phyloP scores from a whole-genome alignment of 73 alveolate species.

The Blepharisma stoltei region DNA sequence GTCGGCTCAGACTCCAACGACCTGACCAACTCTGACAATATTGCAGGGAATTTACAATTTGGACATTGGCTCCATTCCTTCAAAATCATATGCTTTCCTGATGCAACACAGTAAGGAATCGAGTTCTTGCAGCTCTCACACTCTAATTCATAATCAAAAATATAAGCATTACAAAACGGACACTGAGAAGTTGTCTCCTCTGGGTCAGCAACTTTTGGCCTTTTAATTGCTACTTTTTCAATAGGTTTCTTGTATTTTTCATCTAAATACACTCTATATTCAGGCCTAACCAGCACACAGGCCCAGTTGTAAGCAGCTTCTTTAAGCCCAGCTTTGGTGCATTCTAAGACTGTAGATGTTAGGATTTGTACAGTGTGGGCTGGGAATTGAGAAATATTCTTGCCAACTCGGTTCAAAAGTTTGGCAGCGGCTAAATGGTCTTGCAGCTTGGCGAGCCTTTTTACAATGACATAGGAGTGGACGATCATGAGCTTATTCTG shows the following conservation, averaged over 20 bases:
- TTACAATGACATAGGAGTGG: slow-evolving; percentile 91
- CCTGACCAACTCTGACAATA: not conserved
- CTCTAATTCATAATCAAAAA: slow-evolving; percentile 84
- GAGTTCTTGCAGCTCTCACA: slow-evolving; percentile 92
- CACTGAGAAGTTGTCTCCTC: slow-evolving; percentile 86
- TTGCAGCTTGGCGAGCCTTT: slow-evolving; percentile 81
- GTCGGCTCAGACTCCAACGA: not conserved
- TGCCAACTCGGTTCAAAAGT: slow-evolving; percentile 90
- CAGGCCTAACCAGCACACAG: slow-evolving; percentile 94
- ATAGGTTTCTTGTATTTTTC: slow-evolving; percentile 86
- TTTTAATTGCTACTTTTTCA: slow-evolving; percentile 90
- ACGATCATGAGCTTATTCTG: slow-evolving; percentile 88
- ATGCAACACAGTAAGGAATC: slow-evolving; percentile 96
- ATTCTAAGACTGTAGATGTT: slow-evolving; percentile 98
- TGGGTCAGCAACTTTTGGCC: slow-evolving; percentile 91
- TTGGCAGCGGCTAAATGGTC: slow-evolving; percentile 94
- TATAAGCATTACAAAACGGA: slow-evolving; percentile 92
- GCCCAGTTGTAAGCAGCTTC: slow-evolving; percentile 96
- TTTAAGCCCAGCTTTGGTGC: slow-evolving; percentile 94
- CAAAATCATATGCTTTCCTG: slow-evolving; percentile 94
- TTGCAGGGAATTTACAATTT: slow-evolving; percentile 86
- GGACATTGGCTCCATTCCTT: slow-evolving; percentile 89
- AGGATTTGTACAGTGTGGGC: slow-evolving; percentile 96
- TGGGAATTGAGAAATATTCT: slow-evolving; percentile 96
- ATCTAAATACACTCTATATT: slow-evolving; percentile 87